A percentile compares a stretch with the other conserved stretches of the same genome.
Conservation (phyloP, 2,329 filamentous ascomycete genomes). For the Fusarium bactridioides region DNA sequence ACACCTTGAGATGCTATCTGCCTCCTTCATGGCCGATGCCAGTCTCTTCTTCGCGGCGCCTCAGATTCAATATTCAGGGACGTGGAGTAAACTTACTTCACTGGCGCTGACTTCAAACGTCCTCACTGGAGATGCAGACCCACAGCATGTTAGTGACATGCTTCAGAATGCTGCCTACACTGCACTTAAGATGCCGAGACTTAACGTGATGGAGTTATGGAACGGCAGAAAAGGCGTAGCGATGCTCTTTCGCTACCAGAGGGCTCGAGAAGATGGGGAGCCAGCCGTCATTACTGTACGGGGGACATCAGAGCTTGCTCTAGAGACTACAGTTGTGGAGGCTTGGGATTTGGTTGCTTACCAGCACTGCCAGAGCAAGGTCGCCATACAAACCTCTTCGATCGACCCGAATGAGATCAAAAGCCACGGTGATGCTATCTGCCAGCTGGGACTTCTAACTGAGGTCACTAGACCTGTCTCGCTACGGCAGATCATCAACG, state of each 20-base stretch:
- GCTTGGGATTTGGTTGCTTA: background rate
- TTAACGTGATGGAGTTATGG: conserved; percentile 47
- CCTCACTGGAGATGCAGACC: conserved; percentile 34
- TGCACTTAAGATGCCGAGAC: conserved; percentile 42
- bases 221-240: conserved; percentile 42
- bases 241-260: conserved; percentile 40
- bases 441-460: background rate
- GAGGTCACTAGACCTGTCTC: background rate
- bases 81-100: conserved; percentile 43
- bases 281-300: conserved; percentile 37
- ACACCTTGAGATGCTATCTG: conserved; percentile 41
- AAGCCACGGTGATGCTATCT: background rate
- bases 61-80: conserved; percentile 30
- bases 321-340: background rate
- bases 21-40: conserved; percentile 46
- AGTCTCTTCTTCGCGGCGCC: conserved; percentile 37
- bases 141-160: conserved; percentile 37
- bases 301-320: conserved; percentile 34
- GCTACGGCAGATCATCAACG: background rate
- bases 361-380: background rate
- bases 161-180: conserved; percentile 38
- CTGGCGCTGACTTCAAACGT: conserved; percentile 46
- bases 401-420: background rate
- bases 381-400: background rate
- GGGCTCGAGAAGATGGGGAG: conserved; percentile 14